Conservation (phyloP, 306 rosid species). For the Cotoneaster glaucophyllus region DNA sequence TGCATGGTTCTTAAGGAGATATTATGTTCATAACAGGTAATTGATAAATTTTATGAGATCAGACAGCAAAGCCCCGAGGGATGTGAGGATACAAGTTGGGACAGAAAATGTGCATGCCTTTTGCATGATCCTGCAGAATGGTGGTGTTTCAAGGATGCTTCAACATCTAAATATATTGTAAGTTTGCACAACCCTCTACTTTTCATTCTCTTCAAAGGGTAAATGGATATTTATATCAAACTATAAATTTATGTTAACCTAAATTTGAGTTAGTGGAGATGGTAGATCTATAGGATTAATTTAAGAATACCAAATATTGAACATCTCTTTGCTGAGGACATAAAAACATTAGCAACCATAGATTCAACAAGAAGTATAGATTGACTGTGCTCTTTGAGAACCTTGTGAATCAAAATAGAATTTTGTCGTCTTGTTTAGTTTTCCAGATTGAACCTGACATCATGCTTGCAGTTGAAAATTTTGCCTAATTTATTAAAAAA, state of each 20-base stretch:
- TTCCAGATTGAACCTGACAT: background rate
- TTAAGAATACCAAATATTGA: background rate
- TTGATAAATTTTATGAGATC: slow-evolving; percentile 73
- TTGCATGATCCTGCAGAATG: slow-evolving; percentile 62
- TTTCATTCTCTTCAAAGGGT: background rate
- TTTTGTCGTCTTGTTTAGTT: background rate
- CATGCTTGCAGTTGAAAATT: background rate
- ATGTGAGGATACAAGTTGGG: slow-evolving; percentile 56
- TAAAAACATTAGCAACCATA: background rate
- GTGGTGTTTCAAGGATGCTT: slow-evolving; percentile 80
- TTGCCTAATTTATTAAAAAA: background rate
- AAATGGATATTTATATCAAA: background rate
- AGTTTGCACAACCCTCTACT: slow-evolving; percentile 31
- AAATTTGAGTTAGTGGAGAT: background rate
- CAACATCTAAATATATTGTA: slow-evolving; percentile 79
- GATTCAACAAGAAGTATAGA: background rate
- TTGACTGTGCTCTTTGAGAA: background rate
- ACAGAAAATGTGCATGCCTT: slow-evolving; percentile 65
- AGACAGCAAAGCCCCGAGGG: slow-evolving; percentile 45
- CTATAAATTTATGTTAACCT: background rate
- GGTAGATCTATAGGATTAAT: background rate
- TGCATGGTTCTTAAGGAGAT: slow-evolving; percentile 16
- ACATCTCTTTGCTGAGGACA: background rate
- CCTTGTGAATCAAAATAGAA: slow-evolving; percentile 1
- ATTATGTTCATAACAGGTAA: slow-evolving; percentile 46